Conservation (phyloP, 768 basidiomycete genomes). For the Russula virescens region DNA sequence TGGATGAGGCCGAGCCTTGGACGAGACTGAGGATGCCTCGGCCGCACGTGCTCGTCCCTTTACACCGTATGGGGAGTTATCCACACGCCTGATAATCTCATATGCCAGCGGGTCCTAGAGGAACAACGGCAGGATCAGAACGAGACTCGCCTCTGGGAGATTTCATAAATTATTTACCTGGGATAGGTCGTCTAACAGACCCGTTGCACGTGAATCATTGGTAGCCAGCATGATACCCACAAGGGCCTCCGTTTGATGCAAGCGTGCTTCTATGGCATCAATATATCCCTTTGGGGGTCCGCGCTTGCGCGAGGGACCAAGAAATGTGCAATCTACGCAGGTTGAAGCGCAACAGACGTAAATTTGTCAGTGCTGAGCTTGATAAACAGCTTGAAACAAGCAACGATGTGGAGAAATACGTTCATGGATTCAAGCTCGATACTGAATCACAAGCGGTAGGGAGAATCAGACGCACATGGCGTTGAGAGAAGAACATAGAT, state of each 20-base stretch:
- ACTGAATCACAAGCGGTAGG: not conserved
- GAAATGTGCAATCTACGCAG: constrained; percentile 62
- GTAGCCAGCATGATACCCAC: constrained; percentile 73
- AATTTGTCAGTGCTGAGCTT: constrained; percentile 20
- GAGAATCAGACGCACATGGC: not conserved
- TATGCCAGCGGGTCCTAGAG: constrained; percentile 67
- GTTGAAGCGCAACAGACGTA: not conserved
- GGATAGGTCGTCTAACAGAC: constrained; percentile 36
- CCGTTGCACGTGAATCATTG: constrained; percentile 32
- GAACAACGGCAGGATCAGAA: not conserved
- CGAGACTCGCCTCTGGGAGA: not conserved
- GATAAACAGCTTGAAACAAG: constrained; percentile 17
- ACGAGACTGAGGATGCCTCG: constrained; percentile 26
- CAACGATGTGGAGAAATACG: not conserved
- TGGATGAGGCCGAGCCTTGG: constrained; percentile 24
- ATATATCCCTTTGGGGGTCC: constrained; percentile 94
- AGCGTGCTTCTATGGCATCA: constrained; percentile 84
- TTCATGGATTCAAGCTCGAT: not conserved
- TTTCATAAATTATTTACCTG: constrained; percentile 26
- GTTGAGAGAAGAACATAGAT: not conserved
- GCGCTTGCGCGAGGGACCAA: constrained; percentile 74
- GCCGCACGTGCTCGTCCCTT: constrained; percentile 54
- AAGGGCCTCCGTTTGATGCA: constrained; percentile 88
- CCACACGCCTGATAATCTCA: constrained; percentile 79
- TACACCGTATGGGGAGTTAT: constrained; percentile 71